phyloP scores from a whole-genome alignment of 2,329 filamentous ascomycete species.

The Colletotrichum shisoi region DNA sequence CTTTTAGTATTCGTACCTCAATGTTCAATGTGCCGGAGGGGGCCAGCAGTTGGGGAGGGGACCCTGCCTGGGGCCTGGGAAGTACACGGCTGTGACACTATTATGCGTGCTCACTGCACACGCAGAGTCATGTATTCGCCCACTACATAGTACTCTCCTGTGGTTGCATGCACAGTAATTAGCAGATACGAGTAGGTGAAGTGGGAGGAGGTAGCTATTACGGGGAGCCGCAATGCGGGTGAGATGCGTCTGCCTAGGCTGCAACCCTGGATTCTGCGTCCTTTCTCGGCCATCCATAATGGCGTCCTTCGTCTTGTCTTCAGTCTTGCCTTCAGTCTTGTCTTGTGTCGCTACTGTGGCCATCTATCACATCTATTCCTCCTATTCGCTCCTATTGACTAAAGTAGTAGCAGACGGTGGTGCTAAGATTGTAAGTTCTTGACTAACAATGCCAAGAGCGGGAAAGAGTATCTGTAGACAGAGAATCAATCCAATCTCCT shows the following conservation, averaged over 20 bases:
- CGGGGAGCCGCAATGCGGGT: conserved; percentile 18
- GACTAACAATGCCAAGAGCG: no score
- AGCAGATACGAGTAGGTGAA: background rate
- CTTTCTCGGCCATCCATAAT: background rate
- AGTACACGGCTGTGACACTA: conserved; percentile 6
- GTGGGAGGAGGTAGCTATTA: background rate
- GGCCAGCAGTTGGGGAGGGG: conserved; percentile 10
- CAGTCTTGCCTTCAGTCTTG: background rate
- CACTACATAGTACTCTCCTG: background rate
- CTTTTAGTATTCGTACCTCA: conserved; percentile 37
- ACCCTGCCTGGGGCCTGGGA: conserved; percentile 33
- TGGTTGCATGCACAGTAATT: background rate
- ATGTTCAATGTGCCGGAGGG: conserved; percentile 17
- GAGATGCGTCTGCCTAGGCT: conserved; percentile 18
- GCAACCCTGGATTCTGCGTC: conserved; percentile 4
- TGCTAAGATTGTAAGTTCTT: no score
- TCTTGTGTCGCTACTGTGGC: background rate
- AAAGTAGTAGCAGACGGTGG: no score
- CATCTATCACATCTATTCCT: background rate
- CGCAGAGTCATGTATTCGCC: conserved; percentile 37
- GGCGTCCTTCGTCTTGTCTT: background rate
- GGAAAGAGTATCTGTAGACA: no score
- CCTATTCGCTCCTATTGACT: background rate
- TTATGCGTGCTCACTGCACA: conserved; percentile 15
- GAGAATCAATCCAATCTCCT: no score